These are phyloP conservation scores for Neostapfia colusana DNA, from an alignment of 176 grass and related monocot genomes.

Conservation along the genomic window DNA sequence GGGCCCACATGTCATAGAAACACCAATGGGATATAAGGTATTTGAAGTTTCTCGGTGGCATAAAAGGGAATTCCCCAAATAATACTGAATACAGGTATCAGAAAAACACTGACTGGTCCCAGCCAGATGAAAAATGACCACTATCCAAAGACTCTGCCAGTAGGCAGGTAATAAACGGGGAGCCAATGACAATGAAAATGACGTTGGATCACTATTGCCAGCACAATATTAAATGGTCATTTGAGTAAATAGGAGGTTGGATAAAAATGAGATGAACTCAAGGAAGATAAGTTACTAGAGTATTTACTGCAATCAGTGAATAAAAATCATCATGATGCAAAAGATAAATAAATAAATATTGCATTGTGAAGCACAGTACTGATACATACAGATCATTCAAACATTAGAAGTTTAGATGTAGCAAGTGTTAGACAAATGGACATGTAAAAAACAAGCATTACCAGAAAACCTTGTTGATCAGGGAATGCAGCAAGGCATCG, in stretches of 20 bases:
- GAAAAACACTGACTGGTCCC: neutral
- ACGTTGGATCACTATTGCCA: neutral
- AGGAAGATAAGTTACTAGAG: conserved; percentile 1
- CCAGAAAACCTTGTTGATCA: conserved; percentile 98
- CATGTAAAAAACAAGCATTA: conserved; percentile 39
- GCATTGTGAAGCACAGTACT: neutral
- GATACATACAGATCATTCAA: neutral
- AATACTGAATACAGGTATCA: neutral
- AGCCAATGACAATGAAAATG: neutral
- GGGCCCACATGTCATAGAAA: no score
- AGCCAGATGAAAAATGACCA: neutral
- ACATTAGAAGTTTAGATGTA: neutral
- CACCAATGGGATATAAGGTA: no score
- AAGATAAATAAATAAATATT: conserved; percentile 11
- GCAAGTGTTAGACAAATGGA: conserved; percentile 4
- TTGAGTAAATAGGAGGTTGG: conserved; percentile 13
- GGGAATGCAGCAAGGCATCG: conserved; percentile 86
- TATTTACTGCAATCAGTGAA: conserved; percentile 13
- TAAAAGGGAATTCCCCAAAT: neutral
- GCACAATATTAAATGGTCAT: neutral
- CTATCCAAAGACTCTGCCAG: neutral
- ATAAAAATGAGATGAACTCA: neutral
- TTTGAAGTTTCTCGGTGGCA: no score
- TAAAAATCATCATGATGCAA: conserved; percentile 9
- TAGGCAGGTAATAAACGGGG: conserved; percentile 1